Base-by-base conservation (phyloP, 2,329 filamentous ascomycete species). In the Fusarium albosuccineum region DNA sequence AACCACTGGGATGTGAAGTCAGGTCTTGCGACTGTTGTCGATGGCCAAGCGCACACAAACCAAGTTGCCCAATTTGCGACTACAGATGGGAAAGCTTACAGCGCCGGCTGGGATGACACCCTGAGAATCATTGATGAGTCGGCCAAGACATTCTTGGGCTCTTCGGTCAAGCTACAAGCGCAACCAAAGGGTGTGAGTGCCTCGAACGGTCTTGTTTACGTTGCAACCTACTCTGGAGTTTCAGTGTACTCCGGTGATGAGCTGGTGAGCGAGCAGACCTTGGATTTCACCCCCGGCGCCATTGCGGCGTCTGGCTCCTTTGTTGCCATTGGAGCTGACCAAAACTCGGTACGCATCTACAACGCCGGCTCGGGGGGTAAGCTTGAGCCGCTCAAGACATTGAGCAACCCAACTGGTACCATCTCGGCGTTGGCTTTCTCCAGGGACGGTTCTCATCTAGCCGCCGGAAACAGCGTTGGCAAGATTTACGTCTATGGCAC, bases 101-200 rank as follows among this genome's bases (percentile, higher is more conserved):
- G 91, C 73, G 92, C 95, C 54, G 94, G 91, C 66, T 99, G 95
- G 96, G 96, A 99, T 75, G 96, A 99, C 77, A 93, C 91, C 1
- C 83, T 98, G 36, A 91, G 94, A 65, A 91, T 87, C 42, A 85
- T 97, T 36, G 94, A 97, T 68, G 85, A 91, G 60, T 85, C 89
- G 1, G 88, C 90, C 53, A 91, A 89, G 73, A 92, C 90, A 0
- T 97, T 97, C 77, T 85, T 90, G 6, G 93, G 92, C 57, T 84
- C 85, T 50, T 83, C 88, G 2, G 80, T 85, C 33, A 90, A 91
- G 74, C 86, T 97, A 17, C 84, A 87, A 3, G 91, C 90, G 16
- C 96, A 98, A 75, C 96, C 96, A 3, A 95, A 92, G 78, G 91
- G 90, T 37, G 82, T 94, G 39, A 84, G 87, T 7, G 84, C 88